Conservation (phyloP, 2,329 filamentous ascomycete species). For the Biscogniauxia mediterranea region DNA sequence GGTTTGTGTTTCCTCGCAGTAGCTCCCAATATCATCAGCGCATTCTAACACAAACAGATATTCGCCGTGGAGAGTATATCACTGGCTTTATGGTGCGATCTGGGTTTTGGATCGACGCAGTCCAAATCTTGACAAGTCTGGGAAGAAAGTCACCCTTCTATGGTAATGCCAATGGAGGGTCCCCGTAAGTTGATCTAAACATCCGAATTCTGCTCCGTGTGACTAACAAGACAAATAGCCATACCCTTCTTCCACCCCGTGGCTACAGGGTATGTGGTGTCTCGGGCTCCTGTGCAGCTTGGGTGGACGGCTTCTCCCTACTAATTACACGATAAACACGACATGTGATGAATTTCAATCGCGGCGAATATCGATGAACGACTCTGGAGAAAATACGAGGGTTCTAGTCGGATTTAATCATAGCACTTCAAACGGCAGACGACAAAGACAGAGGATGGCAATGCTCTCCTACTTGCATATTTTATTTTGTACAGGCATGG, state of each 20-base stretch:
- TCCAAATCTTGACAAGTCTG: slow-evolving; percentile 85
- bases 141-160: slow-evolving; percentile 84
- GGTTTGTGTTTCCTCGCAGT: slow-evolving; percentile 48
- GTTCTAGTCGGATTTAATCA: background rate
- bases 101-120: slow-evolving; percentile 80
- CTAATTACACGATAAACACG: slow-evolving; percentile 65
- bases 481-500: background rate
- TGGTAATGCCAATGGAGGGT: slow-evolving; percentile 77
- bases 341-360: slow-evolving; percentile 5
- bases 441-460: background rate
- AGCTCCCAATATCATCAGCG: background rate
- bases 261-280: slow-evolving; percentile 88
- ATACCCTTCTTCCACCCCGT: slow-evolving; percentile 82
- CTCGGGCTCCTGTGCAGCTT: slow-evolving; percentile 74
- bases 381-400: background rate
- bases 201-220: background rate
- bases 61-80: slow-evolving; percentile 79
- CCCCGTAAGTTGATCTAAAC: slow-evolving; percentile 67
- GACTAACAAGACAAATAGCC: slow-evolving; percentile 49
- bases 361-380: background rate
- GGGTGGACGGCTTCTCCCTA: slow-evolving; percentile 83
- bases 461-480: background rate
- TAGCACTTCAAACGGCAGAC: background rate
- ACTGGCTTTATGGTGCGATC: slow-evolving; percentile 82
- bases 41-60: slow-evolving; percentile 52